Base-by-base conservation (phyloP, 1,284 basidiomycete species). In the Trichosporon sp. region DNA sequence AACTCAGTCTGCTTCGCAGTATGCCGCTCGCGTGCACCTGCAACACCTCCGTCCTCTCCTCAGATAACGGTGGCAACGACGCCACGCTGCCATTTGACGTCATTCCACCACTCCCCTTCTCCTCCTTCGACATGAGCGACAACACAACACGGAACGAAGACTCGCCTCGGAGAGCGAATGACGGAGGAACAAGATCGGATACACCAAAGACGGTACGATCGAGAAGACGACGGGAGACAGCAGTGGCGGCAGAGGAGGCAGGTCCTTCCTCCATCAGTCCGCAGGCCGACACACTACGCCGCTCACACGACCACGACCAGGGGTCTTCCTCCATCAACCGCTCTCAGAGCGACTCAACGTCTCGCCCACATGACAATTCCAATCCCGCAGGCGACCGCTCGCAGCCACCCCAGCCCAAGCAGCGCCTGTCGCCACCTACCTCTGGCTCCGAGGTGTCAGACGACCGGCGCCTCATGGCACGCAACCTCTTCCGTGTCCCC, bases 1-100 rank as follows among this genome's bases (percentile, higher is more conserved):
- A 26, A 26, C 26, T 26, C 59, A 35, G 11, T n/a, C 35, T 26
- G 21, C 31, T 32, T 26, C 26, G 26, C 26, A 26, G 32, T 7
- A 32, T 63, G 59, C 31, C 59, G 59, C 59, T 63, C 31, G 31
- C 31, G 59, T 63, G 59, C 59, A 63, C 59, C 32, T 63, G 59
- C 59, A 63, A 21, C 59, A 35, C 59, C 19, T 54, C 51, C 32
- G 14, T 14, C 11, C 59, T n/a, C 32, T 63, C 43, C 14, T 35
- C 59, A 37, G 59, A 31, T 3, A 19, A 63, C 31, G 59, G 32
- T 63, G 14, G 59, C 59, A 21, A 63, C 16, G 31, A 26, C 32
- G 59, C 59, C 59, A 63, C 59, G 2, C 31, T 32, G 6, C 16
- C 31, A 16, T n/a, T 63, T 37, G 59, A 63, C 59, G 32, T 63